phyloP scores from a whole-genome alignment of 116 monocot genomes.

The Iris pallida region DNA sequence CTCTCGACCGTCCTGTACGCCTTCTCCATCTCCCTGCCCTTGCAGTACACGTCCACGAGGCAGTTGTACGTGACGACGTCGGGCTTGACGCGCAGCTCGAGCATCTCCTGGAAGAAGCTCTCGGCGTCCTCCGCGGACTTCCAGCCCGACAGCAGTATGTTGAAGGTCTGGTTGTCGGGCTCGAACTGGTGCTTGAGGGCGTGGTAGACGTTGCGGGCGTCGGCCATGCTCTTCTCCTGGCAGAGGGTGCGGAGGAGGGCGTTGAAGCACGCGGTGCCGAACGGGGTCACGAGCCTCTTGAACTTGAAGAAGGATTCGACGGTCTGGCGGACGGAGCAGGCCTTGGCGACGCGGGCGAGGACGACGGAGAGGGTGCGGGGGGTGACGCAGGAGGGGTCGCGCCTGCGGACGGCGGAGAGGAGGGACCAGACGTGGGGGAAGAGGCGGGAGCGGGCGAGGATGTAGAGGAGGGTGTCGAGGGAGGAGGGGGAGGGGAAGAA shows the following conservation, averaged over 20 bases:
- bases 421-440: conserved; percentile 49
- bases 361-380: conserved; percentile 51
- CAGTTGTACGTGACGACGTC: conserved; percentile 81
- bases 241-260: conserved; percentile 63
- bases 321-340: conserved; percentile 72
- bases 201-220: conserved; percentile 71
- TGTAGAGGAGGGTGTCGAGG: conserved; percentile 73
- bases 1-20: conserved; percentile 48
- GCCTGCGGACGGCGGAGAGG: conserved; percentile 29
- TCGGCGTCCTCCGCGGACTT: conserved; percentile 69
- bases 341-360: conserved; percentile 71
- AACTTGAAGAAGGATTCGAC: conserved; percentile 57
- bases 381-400: conserved; percentile 40
- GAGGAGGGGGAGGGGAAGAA: conserved; percentile 58
- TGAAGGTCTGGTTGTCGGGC: conserved; percentile 65
- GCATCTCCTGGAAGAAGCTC: conserved; percentile 65
- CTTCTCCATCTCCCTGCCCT: conserved; percentile 47
- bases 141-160: conserved; percentile 73
- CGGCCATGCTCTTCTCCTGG: conserved; percentile 84
- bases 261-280: conserved; percentile 63
- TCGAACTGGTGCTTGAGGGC: conserved; percentile 57
- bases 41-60: conserved; percentile 75
- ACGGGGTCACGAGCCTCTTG: conserved; percentile 20
- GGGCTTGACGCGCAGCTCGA: conserved; percentile 47
- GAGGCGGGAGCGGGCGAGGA: conserved; percentile 59